Percentiles rank a stretch among this genome's conserved stretches.
These are phyloP conservation scores for Acer campestre DNA, from an alignment of 345 rosid genomes.

Conservation along the genomic window DNA sequence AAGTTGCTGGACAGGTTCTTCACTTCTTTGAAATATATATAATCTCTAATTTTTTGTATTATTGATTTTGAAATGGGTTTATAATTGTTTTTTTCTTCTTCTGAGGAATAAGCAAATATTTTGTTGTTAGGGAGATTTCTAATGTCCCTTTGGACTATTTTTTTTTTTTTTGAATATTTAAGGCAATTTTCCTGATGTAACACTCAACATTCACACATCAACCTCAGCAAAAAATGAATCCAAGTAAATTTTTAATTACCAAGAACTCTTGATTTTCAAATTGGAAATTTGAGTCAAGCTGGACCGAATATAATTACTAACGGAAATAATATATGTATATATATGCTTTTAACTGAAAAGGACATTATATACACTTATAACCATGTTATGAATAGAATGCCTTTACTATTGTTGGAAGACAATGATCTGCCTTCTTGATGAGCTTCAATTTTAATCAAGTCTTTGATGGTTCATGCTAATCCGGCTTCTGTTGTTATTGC, in stretches of 20 bases:
- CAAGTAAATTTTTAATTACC: not conserved
- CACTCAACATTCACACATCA: not conserved
- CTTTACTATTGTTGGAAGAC: not conserved
- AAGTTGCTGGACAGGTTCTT: no score
- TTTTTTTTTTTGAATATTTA: no score
- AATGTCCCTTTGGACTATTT: no score
- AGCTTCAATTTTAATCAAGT: constrained; percentile 25
- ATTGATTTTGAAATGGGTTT: no score
- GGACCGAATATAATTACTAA: not conserved
- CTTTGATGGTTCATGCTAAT: constrained; percentile 35
- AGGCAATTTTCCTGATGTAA: not conserved
- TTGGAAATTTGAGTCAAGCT: not conserved
- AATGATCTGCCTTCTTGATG: not conserved
- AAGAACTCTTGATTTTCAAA: not conserved
- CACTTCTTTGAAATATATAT: no score
- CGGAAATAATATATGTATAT: not conserved
- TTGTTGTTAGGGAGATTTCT: no score
- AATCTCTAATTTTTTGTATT: no score
- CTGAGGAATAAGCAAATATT: no score
- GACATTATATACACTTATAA: constrained; percentile 31
- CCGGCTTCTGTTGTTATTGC: constrained; percentile 33
- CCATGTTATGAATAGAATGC: constrained; percentile 12
- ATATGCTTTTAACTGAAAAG: constrained; percentile 5
- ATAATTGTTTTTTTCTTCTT: no score
- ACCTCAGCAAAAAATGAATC: not conserved